These are phyloP conservation scores for Incumbomyces lentus DNA, from an alignment of 2,329 filamentous ascomycete genomes.

Conservation along the genomic window DNA sequence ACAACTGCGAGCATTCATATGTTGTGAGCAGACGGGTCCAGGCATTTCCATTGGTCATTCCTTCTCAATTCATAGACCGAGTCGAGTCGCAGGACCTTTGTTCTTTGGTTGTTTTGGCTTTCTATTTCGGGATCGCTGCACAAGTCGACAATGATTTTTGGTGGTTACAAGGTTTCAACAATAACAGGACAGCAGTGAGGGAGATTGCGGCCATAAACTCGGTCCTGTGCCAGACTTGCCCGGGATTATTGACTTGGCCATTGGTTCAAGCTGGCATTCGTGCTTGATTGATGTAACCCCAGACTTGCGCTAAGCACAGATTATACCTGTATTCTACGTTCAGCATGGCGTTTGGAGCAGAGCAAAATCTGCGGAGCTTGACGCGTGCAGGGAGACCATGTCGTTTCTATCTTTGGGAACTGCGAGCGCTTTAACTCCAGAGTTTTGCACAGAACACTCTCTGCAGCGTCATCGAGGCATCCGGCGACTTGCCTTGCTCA, in stretches of 20 bases:
- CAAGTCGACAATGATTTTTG: conserved; percentile 15
- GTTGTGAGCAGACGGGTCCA: conserved; percentile 23
- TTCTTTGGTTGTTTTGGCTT: conserved; percentile 25
- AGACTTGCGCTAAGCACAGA: too few relatives aligned
- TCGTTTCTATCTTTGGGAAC: too few relatives aligned
- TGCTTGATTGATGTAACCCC: too few relatives aligned
- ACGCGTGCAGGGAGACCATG: too few relatives aligned
- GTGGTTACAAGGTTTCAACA: conserved; percentile 21
- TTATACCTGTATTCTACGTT: too few relatives aligned
- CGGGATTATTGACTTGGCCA: conserved; percentile 23
- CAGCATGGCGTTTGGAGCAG: too few relatives aligned
- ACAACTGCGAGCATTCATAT: conserved; percentile 19
- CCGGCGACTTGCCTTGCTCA: too few relatives aligned
- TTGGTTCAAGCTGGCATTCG: conserved; percentile 6
- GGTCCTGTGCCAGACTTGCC: conserved; percentile 21
- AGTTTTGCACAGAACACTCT: too few relatives aligned
- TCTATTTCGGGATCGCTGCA: conserved; percentile 22
- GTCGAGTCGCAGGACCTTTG: conserved; percentile 22
- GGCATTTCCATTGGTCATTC: conserved; percentile 25
- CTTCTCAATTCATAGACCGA: conserved; percentile 23
- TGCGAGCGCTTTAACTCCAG: too few relatives aligned
- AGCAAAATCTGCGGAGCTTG: too few relatives aligned
- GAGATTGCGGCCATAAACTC: conserved; percentile 22
- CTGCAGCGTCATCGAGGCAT: too few relatives aligned
- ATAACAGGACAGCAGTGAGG: conserved; percentile 19